phyloP scores from a whole-genome alignment of 306 rosid species.

The Malus orientalis region DNA sequence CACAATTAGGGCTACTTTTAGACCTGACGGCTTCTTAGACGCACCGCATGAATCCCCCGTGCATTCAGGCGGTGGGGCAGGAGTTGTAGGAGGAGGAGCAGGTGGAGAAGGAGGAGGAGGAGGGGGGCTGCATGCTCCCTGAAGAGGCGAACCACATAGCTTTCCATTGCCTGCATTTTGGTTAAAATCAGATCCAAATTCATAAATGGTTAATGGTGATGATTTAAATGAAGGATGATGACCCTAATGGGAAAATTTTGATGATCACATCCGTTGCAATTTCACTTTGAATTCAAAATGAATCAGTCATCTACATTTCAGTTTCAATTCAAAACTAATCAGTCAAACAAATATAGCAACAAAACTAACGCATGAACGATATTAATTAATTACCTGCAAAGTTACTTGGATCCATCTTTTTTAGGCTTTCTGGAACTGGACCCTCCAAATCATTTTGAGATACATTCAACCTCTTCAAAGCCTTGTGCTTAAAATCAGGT shows the following conservation, averaged over 20 bases:
- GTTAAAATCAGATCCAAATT: neutral
- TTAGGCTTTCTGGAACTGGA: constrained; percentile 52
- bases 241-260: neutral
- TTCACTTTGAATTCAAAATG: neutral
- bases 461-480: constrained; percentile 37
- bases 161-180: constrained; percentile 37
- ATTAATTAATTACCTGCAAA: constrained; percentile 43
- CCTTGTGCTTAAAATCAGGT: constrained; percentile 35
- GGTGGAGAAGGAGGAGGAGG: neutral
- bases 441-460: constrained; percentile 66
- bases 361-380: neutral
- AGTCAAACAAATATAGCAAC: neutral
- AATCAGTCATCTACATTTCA: neutral
- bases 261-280: neutral
- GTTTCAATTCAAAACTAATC: neutral
- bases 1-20: constrained; percentile 29
- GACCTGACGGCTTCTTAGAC: neutral
- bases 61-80: neutral
- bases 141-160: constrained; percentile 64
- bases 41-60: neutral
- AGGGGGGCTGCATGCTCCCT: constrained; percentile 17
- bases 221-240: neutral
- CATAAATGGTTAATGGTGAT: neutral
- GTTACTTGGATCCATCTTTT: constrained; percentile 17
- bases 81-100: neutral